Evolutionary conservation across 345 rosid genomes (phyloP).

Genomic region (Gossypium raimondii): DNA sequence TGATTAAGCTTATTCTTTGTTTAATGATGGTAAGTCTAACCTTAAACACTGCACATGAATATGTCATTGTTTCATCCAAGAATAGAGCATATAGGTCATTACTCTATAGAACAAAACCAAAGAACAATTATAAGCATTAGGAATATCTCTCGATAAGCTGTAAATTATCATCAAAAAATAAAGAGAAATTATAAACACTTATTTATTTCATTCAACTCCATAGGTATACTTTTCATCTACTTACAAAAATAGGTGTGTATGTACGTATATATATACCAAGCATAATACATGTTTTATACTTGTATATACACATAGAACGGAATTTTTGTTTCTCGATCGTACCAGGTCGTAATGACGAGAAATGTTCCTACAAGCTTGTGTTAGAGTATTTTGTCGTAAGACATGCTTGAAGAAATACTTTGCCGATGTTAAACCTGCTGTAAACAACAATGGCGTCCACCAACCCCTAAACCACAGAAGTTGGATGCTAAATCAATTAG

Average conservation of each 20-base stretch:
- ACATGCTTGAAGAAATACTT: slow-evolving; percentile 72
- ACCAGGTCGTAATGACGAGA: slow-evolving; percentile 95
- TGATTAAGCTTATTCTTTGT: too few relatives aligned
- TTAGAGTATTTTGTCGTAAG: slow-evolving; percentile 71
- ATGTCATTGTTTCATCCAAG: slow-evolving; percentile 88
- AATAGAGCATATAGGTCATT: slow-evolving; percentile 71
- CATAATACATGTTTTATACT: background rate
- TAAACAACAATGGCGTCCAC: slow-evolving; percentile 86
- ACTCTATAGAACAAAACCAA: slow-evolving; percentile 40
- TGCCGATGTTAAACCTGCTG: slow-evolving; percentile 73
- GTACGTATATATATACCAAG: background rate
- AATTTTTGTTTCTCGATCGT: background rate
- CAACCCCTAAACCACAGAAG: slow-evolving; percentile 57
- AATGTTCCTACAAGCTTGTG: slow-evolving; percentile 88
- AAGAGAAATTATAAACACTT: too few relatives aligned
- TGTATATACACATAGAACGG: background rate
- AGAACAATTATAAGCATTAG: slow-evolving; percentile 8
- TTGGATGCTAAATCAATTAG: background rate
- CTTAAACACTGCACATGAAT: slow-evolving; percentile 83
- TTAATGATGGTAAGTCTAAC: slow-evolving; percentile 25
- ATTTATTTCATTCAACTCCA: too few relatives aligned
- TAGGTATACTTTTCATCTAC: too few relatives aligned
- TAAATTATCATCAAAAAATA: background rate
- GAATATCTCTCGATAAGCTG: background rate
- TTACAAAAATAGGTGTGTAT: too few relatives aligned